Percentiles rank a stretch among this genome's conserved stretches.
phyloP scores from a whole-genome alignment of 371 early-diverging fungal species.

The Lichtheimia ramosa region DNA sequence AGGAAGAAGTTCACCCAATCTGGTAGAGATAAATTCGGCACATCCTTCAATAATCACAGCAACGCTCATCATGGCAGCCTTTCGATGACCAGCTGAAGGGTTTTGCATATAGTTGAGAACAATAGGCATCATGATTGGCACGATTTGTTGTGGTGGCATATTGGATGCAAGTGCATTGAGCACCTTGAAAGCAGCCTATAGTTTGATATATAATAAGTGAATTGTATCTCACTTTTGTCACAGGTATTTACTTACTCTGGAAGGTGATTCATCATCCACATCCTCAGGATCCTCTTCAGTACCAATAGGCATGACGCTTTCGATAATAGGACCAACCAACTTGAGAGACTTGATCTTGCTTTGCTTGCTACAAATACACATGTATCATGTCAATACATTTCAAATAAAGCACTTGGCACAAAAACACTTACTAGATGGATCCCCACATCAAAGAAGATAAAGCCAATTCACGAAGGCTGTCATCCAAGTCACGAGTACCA shows the following conservation, averaged over 20 bases:
- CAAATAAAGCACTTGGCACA: neutral
- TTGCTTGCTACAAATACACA: conserved; percentile 52
- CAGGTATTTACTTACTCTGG: conserved; percentile 26
- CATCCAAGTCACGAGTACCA: conserved; percentile 59
- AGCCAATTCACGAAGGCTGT: conserved; percentile 72
- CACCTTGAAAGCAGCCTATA: conserved; percentile 61
- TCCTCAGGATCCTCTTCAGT: conserved; percentile 83
- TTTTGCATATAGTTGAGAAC: conserved; percentile 76
- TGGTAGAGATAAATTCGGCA: conserved; percentile 75
- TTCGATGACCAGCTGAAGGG: conserved; percentile 67
- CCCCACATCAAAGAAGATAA: conserved; percentile 82
- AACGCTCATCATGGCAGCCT: conserved; percentile 84
- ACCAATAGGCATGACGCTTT: conserved; percentile 76
- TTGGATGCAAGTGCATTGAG: conserved; percentile 75
- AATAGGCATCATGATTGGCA: conserved; percentile 71
- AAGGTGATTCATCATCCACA: conserved; percentile 79
- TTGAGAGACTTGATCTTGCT: conserved; percentile 75
- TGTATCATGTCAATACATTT: neutral
- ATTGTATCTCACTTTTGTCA: neutral
- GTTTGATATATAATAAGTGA: neutral
- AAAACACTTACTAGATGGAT: conserved; percentile 62
- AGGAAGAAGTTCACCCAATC: conserved; percentile 69
- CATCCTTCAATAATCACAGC: conserved; percentile 84
- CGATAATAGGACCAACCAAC: conserved; percentile 72
- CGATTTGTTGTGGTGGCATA: conserved; percentile 84